Base-by-base conservation (phyloP, 768 basidiomycete genomes). In the Auriscalpium vulgare region DNA sequence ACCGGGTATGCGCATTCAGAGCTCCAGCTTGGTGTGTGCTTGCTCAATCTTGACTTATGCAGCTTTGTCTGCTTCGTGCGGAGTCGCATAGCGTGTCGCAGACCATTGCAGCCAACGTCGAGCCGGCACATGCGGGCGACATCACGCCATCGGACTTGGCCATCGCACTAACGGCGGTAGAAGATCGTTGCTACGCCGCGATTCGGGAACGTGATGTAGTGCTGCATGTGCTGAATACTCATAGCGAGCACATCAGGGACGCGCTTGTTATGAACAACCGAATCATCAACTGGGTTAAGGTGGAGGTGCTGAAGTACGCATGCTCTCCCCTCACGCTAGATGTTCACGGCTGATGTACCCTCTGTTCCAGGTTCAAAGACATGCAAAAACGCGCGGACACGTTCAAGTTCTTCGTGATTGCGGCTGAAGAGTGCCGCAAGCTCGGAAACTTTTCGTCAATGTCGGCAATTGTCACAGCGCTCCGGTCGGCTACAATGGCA, bases 401-500 rank as follows among this genome's bases (percentile, higher is more conserved):
- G 16, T 67, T 77, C 47, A 77, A 71, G 56, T 76, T 74, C 58
- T 78, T 78, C 59, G 67, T 78, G 46, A 67, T 74, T 55, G 67
- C 71, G 8, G 76, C 78, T 8, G 57, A 66, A 48, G 76, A 77
- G 65, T 80, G 77, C 57, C 68, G 69, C n/a, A 71, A 69, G 50
- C 54, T 74, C 35, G 72, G 71, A 13, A 78, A 80, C 56, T 78
- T 74, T 59, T 68, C 72, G 9, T 77, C 76, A 10, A 62, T 74
- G 50, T 69, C 72, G 6, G 74, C 76, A 4, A 76, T 80, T 38
- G 66, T 71, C 4, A 69, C 66, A 10, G 77, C 76, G 9, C 63
- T 79, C 23, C 67, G 72, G 56, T 78, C 77, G 8, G 56, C 69
- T 4, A 65, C 72, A 1, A 71, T 76, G 17, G 67, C 71, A 36